These are phyloP conservation scores for Entomortierella beljakovae DNA, from an alignment of 192 early-diverging fungal species.

Conservation along the genomic window DNA sequence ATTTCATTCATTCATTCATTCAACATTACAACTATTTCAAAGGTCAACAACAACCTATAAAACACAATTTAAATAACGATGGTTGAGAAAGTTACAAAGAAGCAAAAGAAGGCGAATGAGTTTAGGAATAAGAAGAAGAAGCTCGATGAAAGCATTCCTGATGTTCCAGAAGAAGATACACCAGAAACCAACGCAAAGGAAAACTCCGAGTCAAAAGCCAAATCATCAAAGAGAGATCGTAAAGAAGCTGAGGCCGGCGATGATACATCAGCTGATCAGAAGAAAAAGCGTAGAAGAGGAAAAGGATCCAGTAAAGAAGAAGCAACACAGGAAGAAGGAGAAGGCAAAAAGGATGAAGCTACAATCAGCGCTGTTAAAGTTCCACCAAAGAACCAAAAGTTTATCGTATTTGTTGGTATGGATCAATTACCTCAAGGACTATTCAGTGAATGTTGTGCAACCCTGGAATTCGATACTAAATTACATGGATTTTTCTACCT, in stretches of 20 bases:
- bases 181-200: slow-evolving; percentile 7
- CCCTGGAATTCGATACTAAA: too few species aligned
- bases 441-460: background rate
- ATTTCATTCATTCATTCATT: background rate
- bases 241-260: slow-evolving; percentile 1
- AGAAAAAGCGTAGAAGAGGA: slow-evolving; percentile 51
- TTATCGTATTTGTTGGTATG: slow-evolving; percentile 55
- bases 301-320: slow-evolving; percentile 38
- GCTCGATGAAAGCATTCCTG: slow-evolving; percentile 41
- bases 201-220: slow-evolving; percentile 1
- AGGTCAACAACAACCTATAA: too few species aligned
- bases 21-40: background rate
- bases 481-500: background rate
- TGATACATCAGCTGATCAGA: slow-evolving; percentile 14
- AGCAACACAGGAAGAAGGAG: slow-evolving; percentile 2
- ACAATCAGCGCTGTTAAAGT: slow-evolving; percentile 14
- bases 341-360: slow-evolving; percentile 1
- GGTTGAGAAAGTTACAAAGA: slow-evolving; percentile 63
- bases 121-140: slow-evolving; percentile 63
- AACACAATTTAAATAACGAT: background rate
- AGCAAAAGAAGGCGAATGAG: slow-evolving; percentile 60
- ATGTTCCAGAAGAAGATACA: slow-evolving; percentile 43
- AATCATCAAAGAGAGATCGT: background rate
- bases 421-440: background rate
- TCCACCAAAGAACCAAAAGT: slow-evolving; percentile 46